These are phyloP conservation scores for Cyclotella atomus DNA, from an alignment of 108 stramenopile genomes.

Conservation along the genomic window DNA sequence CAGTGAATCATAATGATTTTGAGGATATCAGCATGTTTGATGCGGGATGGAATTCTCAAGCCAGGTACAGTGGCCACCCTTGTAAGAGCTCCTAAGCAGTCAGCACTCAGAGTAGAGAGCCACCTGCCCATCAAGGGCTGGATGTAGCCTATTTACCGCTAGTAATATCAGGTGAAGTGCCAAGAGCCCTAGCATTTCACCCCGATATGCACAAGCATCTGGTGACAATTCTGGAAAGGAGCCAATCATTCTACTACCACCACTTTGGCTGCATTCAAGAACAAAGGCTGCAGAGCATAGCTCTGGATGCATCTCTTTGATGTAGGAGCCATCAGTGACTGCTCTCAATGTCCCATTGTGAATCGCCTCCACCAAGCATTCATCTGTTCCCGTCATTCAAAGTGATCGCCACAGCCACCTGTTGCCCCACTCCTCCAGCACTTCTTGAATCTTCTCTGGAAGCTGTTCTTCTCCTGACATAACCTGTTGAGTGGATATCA, in stretches of 20 bases:
- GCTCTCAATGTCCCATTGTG: not conserved
- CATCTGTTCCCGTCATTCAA: not conserved
- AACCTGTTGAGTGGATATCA: not conserved
- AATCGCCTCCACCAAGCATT: constrained; percentile 11
- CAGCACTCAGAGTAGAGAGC: not conserved
- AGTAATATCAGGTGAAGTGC: constrained; percentile 16
- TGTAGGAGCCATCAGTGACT: constrained; percentile 32
- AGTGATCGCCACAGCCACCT: not conserved
- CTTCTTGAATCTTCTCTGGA: not conserved
- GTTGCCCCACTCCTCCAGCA: not conserved
- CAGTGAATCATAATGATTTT: constrained; percentile 21
- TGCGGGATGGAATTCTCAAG: constrained; percentile 4
- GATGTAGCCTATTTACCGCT: constrained; percentile 8
- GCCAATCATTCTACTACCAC: not conserved
- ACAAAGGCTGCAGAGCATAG: constrained; percentile 13
- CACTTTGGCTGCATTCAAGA: constrained; percentile 4
- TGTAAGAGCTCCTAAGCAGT: constrained; percentile 21
- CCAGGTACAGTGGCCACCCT: not conserved
- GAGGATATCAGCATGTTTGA: constrained; percentile 17
- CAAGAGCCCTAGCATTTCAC: constrained; percentile 26
- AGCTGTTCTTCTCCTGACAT: not conserved
- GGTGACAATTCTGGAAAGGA: constrained; percentile 3
- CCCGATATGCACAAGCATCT: constrained; percentile 20
- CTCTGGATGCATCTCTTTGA: not conserved
- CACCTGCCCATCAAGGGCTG: not conserved